Evolutionary conservation across 176 grass and related monocot species (phyloP).

Genomic region (Avena eriantha): DNA sequence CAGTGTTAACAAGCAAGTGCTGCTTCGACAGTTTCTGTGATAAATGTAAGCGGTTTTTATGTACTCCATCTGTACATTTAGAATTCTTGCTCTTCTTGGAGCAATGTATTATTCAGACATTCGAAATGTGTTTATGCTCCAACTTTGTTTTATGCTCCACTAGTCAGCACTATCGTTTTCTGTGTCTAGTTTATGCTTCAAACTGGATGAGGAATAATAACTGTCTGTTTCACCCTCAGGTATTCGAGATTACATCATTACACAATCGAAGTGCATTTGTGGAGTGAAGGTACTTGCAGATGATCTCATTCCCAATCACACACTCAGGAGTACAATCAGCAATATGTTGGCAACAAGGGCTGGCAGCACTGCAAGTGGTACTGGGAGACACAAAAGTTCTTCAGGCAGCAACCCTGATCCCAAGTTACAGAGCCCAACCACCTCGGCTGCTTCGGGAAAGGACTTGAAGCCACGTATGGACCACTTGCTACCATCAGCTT

Average conservation of each 20-base stretch:
- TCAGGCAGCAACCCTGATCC: constrained; percentile 50
- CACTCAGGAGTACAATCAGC: constrained; percentile 54
- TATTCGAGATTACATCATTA: constrained; percentile 60
- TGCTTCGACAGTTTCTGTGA: constrained; percentile 78
- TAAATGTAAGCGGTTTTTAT: constrained; percentile 64
- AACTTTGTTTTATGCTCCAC: constrained; percentile 21
- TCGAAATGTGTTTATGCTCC: background rate
- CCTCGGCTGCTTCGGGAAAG: constrained; percentile 42
- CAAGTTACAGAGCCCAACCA: constrained; percentile 28
- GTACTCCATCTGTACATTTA: constrained; percentile 29
- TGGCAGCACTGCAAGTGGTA: constrained; percentile 36
- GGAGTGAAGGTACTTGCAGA: constrained; percentile 66
- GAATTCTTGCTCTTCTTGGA: background rate
- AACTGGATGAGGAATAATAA: constrained; percentile 26
- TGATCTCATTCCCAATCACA: constrained; percentile 66
- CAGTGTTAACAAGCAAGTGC: constrained; percentile 67
- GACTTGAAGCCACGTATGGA: constrained; percentile 38
- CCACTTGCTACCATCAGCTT: constrained; percentile 24
- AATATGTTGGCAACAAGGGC: constrained; percentile 53
- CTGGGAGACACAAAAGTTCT: constrained; percentile 54
- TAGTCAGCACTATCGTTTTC: background rate
- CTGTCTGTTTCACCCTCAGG: constrained; percentile 45
- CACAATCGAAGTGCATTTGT: constrained; percentile 60
- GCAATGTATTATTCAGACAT: constrained; percentile 18
- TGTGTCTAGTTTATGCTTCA: constrained; percentile 6